phyloP scores from a whole-genome alignment of 257 asterid species.

The Perilla frutescens region DNA sequence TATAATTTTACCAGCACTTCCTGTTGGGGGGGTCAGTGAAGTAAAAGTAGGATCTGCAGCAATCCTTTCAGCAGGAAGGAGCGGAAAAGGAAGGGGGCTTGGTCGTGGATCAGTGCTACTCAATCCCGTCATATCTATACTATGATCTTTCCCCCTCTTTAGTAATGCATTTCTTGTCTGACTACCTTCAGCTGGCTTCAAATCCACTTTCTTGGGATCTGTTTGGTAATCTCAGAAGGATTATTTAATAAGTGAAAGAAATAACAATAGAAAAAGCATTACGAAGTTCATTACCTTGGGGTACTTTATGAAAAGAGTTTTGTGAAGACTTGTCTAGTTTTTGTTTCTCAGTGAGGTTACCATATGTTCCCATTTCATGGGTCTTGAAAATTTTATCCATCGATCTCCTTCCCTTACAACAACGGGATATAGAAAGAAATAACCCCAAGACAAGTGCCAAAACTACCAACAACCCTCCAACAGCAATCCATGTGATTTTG shows the following conservation, averaged over 20 bases:
- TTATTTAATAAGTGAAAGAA: slow-evolving; percentile 10
- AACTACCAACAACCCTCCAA: slow-evolving; percentile 56
- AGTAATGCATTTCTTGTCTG: slow-evolving; percentile 41
- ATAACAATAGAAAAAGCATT: background rate
- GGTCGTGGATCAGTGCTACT: slow-evolving; percentile 45
- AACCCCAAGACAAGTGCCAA: slow-evolving; percentile 50
- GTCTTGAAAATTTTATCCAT: slow-evolving; percentile 39
- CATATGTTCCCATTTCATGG: slow-evolving; percentile 40
- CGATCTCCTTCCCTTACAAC: slow-evolving; percentile 49
- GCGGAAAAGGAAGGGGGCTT: slow-evolving; percentile 61
- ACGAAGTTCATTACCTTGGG: slow-evolving; percentile 47
- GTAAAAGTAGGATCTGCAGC: slow-evolving; percentile 65
- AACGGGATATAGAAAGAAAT: slow-evolving; percentile 53
- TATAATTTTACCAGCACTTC: slow-evolving; percentile 38
- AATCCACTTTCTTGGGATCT: slow-evolving; percentile 46
- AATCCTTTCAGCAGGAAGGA: slow-evolving; percentile 65
- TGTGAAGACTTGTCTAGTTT: slow-evolving; percentile 42
- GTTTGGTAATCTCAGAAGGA: slow-evolving; percentile 32
- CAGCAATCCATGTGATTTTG: slow-evolving; percentile 51
- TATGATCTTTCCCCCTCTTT: slow-evolving; percentile 52
- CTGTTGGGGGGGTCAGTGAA: slow-evolving; percentile 43
- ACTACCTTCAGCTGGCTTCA: slow-evolving; percentile 44
- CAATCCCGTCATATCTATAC: slow-evolving; percentile 45
- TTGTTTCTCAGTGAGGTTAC: slow-evolving; percentile 39
- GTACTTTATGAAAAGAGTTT: slow-evolving; percentile 48